Conservation (phyloP, 2,329 filamentous ascomycete genomes). For the Ambrosiella beaveri region DNA sequence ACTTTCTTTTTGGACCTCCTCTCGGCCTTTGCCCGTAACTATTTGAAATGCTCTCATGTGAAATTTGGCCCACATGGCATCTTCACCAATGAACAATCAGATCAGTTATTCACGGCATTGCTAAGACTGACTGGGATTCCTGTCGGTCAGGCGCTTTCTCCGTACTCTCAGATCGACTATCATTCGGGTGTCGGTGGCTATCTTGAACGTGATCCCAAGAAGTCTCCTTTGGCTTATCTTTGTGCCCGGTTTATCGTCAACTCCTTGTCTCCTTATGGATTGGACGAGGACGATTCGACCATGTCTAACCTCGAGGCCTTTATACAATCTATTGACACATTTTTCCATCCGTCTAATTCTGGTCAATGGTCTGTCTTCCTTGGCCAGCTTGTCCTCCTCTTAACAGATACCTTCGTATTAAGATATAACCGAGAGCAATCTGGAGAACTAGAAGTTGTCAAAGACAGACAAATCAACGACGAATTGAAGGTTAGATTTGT, state of each 20-base stretch:
- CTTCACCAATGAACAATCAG: constrained; percentile 81
- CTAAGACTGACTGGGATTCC: constrained; percentile 84
- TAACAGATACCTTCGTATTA: constrained; percentile 92
- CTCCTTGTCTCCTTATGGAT: constrained; percentile 72
- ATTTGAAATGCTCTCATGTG: constrained; percentile 55
- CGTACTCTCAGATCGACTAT: constrained; percentile 74
- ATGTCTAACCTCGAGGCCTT: constrained; percentile 75
- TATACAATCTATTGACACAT: constrained; percentile 90
- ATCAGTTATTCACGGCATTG: constrained; percentile 81
- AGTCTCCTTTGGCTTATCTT: constrained; percentile 80
- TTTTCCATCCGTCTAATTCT: constrained; percentile 95
- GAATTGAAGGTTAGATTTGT: constrained; percentile 83
- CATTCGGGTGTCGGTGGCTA: constrained; percentile 69
- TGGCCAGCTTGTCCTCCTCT: constrained; percentile 77
- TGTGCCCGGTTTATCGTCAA: constrained; percentile 86
- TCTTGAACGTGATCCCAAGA: constrained; percentile 82
- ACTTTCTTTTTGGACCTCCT: constrained; percentile 77
- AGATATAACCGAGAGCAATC: constrained; percentile 92
- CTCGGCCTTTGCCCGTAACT: constrained; percentile 73
- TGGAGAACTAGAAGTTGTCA: constrained; percentile 74
- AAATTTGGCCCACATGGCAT: constrained; percentile 76
- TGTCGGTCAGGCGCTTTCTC: constrained; percentile 85
- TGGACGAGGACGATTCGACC: constrained; percentile 62
- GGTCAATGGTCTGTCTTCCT: constrained; percentile 81
- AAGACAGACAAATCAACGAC: constrained; percentile 60